Evolutionary conservation across 2,329 filamentous ascomycete genomes (phyloP), one percentile per base, ranked within the genome.

Genomic region (Penicillium sp.): DNA sequence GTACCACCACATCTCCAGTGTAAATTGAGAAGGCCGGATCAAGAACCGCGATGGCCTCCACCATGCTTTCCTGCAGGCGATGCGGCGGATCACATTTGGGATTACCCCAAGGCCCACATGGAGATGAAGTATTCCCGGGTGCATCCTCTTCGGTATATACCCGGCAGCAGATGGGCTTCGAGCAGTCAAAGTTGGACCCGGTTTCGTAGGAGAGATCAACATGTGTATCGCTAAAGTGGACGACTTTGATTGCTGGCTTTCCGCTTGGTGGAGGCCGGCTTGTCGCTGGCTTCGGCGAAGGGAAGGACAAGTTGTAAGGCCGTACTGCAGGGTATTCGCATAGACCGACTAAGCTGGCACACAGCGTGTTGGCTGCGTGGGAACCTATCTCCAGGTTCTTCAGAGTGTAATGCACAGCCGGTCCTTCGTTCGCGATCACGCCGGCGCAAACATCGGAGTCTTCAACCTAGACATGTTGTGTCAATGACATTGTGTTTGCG

Each of bases 171-270:
- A 81, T 77, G 1, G 76, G 76, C 55, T 79, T 78, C 18, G 70
- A 70, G 59, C 79, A 82, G 44, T 78, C 68, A 15, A 73, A 69
- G 51, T 69, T 79, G 5, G 75, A 67, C 0, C 78, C 79, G 2
- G 69, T 59, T 16, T 70, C 68, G 54, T 82, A 82, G 8, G 70
- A 64, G 4, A 70, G 72, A 47, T 82, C 78, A 37, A 81, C 63
- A 42, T 81, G 79, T 28, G 79, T 77, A 47, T 82, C 79, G 9
- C 75, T 79, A 56, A 77, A 76, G 52, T 82, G 79, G 16, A 80
- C 75, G 4, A 82, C 65, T 48, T 75, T 72, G 47, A 80, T 54
- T 4, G 76, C 73, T 4, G 62, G 50, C 54, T 70, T 58, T 3
- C 71, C 69, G 36, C 72, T 76, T 2, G 73, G 63, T 11, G 71